Conservation (phyloP, 148 eudicot genomes). For the Spergularia marina region DNA sequence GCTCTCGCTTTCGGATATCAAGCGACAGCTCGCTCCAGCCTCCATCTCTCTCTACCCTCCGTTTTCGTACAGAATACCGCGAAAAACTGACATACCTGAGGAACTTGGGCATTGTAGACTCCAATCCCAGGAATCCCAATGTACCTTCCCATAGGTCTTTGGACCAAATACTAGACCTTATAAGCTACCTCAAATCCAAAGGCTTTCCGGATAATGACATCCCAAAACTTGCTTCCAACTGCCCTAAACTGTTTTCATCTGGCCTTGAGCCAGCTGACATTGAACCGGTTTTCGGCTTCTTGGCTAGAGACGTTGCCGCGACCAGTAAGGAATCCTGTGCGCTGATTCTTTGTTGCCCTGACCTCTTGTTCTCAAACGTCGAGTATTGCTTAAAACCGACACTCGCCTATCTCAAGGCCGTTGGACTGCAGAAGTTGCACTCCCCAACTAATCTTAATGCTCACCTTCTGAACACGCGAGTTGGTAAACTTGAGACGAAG, state of each 20-base stretch:
- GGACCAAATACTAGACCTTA: constrained; percentile 40
- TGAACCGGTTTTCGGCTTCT: constrained; percentile 45
- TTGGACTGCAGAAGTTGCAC: constrained; percentile 39
- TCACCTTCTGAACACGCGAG: constrained; percentile 46
- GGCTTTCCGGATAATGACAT: constrained; percentile 51
- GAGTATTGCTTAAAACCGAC: constrained; percentile 50
- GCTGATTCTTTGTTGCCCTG: constrained; percentile 45
- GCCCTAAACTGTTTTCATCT: constrained; percentile 50
- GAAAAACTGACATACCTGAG: constrained; percentile 46
- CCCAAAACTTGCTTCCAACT: constrained; percentile 37
- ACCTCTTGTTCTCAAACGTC: constrained; percentile 41
- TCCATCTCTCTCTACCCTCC: constrained; percentile 17
- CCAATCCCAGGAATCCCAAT: constrained; percentile 30
- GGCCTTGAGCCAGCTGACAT: constrained; percentile 33
- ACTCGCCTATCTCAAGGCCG: constrained; percentile 33
- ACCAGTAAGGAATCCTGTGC: constrained; percentile 30
- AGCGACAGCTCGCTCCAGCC: constrained; percentile 14
- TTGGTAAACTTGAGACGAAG: constrained; percentile 43
- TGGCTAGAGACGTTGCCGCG: constrained; percentile 39
- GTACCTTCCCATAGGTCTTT: constrained; percentile 38
- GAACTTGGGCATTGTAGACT: constrained; percentile 36
- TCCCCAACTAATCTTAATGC: constrained; percentile 52
- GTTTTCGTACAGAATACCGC: constrained; percentile 30
- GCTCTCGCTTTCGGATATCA: constrained; percentile 7
- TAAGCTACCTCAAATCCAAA: constrained; percentile 46